These are phyloP conservation scores for Trichoderma brevicompactum DNA, from an alignment of 2,329 filamentous ascomycete species.

Conservation along the genomic window DNA sequence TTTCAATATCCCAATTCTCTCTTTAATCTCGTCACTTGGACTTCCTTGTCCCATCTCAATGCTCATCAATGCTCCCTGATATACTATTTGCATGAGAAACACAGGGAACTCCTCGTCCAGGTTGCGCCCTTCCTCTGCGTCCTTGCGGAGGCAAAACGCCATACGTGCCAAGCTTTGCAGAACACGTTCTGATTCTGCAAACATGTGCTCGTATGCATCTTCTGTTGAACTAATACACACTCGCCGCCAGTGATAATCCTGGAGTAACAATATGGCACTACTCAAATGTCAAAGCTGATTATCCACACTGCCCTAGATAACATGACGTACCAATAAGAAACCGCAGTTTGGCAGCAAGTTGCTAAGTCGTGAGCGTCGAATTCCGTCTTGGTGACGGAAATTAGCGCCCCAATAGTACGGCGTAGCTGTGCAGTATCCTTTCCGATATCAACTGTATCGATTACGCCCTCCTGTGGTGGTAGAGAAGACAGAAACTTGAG, in stretches of 20 bases:
- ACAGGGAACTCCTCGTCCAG: too few species aligned
- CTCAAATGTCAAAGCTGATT: neutral
- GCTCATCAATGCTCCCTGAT: too few species aligned
- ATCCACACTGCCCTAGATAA: neutral
- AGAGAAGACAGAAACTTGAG: constrained; percentile 5
- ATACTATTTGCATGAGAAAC: too few species aligned
- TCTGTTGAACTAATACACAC: neutral
- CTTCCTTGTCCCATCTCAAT: too few species aligned
- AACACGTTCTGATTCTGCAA: too few species aligned
- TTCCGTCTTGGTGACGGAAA: constrained; percentile 4
- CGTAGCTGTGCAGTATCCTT: constrained; percentile 12
- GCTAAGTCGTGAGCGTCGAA: constrained; percentile 2
- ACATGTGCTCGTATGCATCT: neutral
- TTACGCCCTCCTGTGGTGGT: neutral
- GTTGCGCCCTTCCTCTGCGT: too few species aligned
- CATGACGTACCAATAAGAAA: neutral
- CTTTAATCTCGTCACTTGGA: too few species aligned
- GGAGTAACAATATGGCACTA: constrained; percentile 11
- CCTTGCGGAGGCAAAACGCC: too few species aligned
- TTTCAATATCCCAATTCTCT: too few species aligned
- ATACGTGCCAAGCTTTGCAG: too few species aligned
- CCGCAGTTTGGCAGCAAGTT: constrained; percentile 11
- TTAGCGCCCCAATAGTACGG: constrained; percentile 1
- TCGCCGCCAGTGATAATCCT: neutral
- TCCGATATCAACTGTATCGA: neutral